These are phyloP conservation scores for Leccinellum rugosiceps DNA, from an alignment of 768 basidiomycete genomes.

Conservation along the genomic window DNA sequence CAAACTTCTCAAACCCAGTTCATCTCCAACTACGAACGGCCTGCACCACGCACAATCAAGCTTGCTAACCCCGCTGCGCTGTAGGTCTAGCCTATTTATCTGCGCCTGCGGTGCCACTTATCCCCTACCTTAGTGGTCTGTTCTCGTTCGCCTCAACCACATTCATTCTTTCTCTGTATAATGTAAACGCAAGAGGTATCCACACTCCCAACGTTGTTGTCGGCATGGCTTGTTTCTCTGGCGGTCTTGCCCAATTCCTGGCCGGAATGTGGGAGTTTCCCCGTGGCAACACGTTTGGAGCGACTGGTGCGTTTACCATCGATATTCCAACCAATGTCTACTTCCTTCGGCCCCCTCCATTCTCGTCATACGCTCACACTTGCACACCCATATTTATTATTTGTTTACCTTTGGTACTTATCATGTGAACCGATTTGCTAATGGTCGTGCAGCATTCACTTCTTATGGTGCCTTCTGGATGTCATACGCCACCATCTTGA, in stretches of 20 bases:
- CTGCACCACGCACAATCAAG: slow-evolving; percentile 29
- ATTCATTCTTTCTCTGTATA: slow-evolving; percentile 74
- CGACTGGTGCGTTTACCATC: slow-evolving; percentile 50
- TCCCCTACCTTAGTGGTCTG: slow-evolving; percentile 49
- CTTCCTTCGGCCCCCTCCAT: neutral
- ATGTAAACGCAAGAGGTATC: slow-evolving; percentile 55
- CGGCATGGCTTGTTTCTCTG: slow-evolving; percentile 84
- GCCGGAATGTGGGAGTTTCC: slow-evolving; percentile 91
- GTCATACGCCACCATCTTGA: slow-evolving; percentile 70
- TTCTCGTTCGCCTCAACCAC: slow-evolving; percentile 85
- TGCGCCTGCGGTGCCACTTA: too few species aligned
- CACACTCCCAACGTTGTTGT: slow-evolving; percentile 64
- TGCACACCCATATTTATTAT: neutral
- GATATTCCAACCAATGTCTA: neutral
- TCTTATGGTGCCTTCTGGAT: slow-evolving; percentile 90
- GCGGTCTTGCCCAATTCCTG: slow-evolving; percentile 80
- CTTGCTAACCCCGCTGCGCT: slow-evolving; percentile 56
- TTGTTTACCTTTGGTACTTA: neutral
- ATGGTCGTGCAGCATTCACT: slow-evolving; percentile 54
- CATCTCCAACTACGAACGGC: slow-evolving; percentile 13
- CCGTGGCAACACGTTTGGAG: slow-evolving; percentile 66
- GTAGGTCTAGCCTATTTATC: slow-evolving; percentile 15
- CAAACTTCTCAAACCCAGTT: slow-evolving; percentile 17
- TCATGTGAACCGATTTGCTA: neutral
- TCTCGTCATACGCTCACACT: neutral